Evolutionary conservation across 2,329 filamentous ascomycete species (phyloP), one percentile per base, ranked within the genome.

Genomic region (Epichloe gansuensis): DNA sequence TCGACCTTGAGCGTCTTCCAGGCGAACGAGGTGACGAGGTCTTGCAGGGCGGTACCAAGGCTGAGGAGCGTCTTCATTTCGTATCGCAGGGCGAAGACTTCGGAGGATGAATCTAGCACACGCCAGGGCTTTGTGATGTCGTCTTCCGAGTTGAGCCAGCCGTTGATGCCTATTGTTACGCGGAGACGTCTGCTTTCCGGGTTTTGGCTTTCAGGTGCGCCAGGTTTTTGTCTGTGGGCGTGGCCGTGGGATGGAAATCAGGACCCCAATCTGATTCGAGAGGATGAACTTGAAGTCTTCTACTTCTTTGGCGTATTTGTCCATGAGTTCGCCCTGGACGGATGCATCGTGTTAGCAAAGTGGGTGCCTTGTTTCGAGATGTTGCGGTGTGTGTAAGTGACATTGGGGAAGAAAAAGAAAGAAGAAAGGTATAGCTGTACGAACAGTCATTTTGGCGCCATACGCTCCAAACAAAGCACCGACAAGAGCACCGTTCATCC

Each of bases 391-490:
- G 8, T 48, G 13, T 34, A 13, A 9, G 15, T n/a, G 9, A 25
- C 17, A 9, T 8, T 15, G 17, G 3, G 8, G n/a, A 5, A 25
- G 2, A 12, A 9, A 2, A 15, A 35, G 9, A 38, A 11, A 34
- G 9, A 8, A 46, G 7, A 21, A 2, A n/a, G 15, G 39, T 7
- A 11, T 31, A 8, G 15, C 28, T 37, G 31, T 4, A 58, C 69
- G 56, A 59, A 72, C 74, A 44, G 78, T 82, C 79, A 82, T 82
- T 60, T 85, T 83, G 0, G 86, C 91, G 3, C 91, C 91, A 60
- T 91, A 94, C 0, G 90, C 91, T 1, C 91, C 91, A 63, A 96
- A 96, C 0, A 96, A 71, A 12, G 88, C 83, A 0, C 91, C 91
- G 0, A 96, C 88, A 3, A 96, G 74, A 1, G 91, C 86, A 0